Conservation (phyloP, 2,329 filamentous ascomycete species). For the Aspergillus ochraceoroseus region DNA sequence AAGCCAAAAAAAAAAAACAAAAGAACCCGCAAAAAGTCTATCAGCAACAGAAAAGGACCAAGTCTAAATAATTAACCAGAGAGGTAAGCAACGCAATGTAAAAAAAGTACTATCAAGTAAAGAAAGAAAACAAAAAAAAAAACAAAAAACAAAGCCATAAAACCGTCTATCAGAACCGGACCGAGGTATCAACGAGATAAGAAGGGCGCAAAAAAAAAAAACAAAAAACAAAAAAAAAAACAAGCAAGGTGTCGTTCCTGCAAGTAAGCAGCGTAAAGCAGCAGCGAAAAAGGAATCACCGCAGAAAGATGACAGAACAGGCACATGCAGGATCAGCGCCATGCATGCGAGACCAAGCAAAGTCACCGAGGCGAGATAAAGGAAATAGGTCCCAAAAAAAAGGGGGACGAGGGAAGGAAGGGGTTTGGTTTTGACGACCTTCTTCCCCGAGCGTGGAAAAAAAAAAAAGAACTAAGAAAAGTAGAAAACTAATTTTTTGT, state of each 20-base stretch:
- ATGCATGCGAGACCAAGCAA: slow-evolving; percentile 9
- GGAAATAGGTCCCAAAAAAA: neutral
- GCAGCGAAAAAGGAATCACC: too few species aligned
- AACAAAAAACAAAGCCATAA: slow-evolving; percentile 15
- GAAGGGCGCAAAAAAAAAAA: slow-evolving; percentile 1
- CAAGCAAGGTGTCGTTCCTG: too few species aligned
- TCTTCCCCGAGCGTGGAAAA: neutral
- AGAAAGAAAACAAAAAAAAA: slow-evolving; percentile 6
- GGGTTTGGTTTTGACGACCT: neutral
- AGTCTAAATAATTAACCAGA: too few species aligned
- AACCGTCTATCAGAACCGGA: slow-evolving; percentile 24
- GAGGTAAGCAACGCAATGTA: neutral
- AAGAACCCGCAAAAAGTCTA: slow-evolving; percentile 8
- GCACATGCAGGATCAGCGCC: slow-evolving; percentile 14
- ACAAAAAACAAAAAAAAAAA: slow-evolving; percentile 1
- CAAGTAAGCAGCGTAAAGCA: too few species aligned
- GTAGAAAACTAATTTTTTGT: neutral
- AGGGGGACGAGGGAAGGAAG: neutral
- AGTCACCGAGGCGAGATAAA: slow-evolving; percentile 3
- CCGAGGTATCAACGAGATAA: slow-evolving; percentile 21
- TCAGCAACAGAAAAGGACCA: neutral
- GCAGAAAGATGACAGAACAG: too few species aligned
- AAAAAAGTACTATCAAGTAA: slow-evolving; percentile 6
- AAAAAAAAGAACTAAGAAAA: neutral
- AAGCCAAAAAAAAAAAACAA: neutral